These are phyloP conservation scores for Galium porrigens DNA, from an alignment of 305 asterid species.

Conservation along the genomic window DNA sequence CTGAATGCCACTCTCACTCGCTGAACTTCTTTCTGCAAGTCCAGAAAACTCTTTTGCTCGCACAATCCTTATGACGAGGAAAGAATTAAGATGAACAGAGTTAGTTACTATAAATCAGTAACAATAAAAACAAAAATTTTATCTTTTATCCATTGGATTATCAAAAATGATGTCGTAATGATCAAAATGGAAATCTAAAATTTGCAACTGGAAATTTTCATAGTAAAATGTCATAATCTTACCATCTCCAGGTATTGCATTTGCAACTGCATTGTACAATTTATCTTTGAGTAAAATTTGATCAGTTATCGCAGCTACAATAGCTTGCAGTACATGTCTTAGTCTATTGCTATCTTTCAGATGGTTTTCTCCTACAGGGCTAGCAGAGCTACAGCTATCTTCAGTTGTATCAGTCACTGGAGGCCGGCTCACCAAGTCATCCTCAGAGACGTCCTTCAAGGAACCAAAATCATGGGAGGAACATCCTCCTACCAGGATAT, in stretches of 20 bases:
- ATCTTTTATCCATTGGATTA: neutral
- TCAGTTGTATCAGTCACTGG: slow-evolving; percentile 71
- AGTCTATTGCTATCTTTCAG: slow-evolving; percentile 31
- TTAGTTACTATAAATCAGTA: neutral
- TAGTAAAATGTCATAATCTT: slow-evolving; percentile 14
- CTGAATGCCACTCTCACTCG: slow-evolving; percentile 41
- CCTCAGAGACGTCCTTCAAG: slow-evolving; percentile 42
- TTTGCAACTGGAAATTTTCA: no score
- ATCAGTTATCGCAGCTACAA: slow-evolving; percentile 40
- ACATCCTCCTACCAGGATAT: slow-evolving; percentile 39
- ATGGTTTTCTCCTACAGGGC: slow-evolving; percentile 29
- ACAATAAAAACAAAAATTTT: neutral
- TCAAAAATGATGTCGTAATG: slow-evolving; percentile 3
- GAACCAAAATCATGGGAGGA: slow-evolving; percentile 43
- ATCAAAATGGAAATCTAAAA: neutral
- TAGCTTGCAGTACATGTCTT: slow-evolving; percentile 30
- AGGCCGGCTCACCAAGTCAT: slow-evolving; percentile 53
- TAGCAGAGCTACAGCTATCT: slow-evolving; percentile 37
- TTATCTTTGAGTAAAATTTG: slow-evolving; percentile 44
- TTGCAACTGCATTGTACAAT: slow-evolving; percentile 31
- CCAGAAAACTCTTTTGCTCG: slow-evolving; percentile 36
- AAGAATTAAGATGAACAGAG: slow-evolving; percentile 2
- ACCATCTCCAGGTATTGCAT: slow-evolving; percentile 48
- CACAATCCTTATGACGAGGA: slow-evolving; percentile 38
- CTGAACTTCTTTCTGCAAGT: slow-evolving; percentile 44